phyloP scores from a whole-genome alignment of 140 eudicot species.

The Oenanthe javanica region DNA sequence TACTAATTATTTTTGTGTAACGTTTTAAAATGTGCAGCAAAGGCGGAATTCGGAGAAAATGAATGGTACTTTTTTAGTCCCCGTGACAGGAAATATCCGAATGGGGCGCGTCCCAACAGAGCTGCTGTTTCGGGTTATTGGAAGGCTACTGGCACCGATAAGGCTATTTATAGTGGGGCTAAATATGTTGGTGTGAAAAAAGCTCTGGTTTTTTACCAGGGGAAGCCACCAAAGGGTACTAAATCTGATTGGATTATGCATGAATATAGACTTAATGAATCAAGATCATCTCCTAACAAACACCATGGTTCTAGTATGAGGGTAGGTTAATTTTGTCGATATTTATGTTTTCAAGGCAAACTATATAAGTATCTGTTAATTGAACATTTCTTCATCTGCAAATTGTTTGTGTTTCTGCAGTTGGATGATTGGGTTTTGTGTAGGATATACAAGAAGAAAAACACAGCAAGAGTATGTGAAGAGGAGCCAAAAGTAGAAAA shows the following conservation, averaged over 20 bases:
- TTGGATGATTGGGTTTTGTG: slow-evolving; percentile 85
- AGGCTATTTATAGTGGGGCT: slow-evolving; percentile 68
- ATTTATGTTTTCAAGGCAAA: neutral
- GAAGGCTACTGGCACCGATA: slow-evolving; percentile 97
- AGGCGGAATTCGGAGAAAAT: slow-evolving; percentile 72
- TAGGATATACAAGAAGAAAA: slow-evolving; percentile 77
- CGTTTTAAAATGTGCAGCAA: slow-evolving; percentile 36
- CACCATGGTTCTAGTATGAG: slow-evolving; percentile 73
- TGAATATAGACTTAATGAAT: slow-evolving; percentile 73
- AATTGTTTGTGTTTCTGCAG: slow-evolving; percentile 28
- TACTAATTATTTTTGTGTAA: neutral
- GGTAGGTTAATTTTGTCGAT: slow-evolving; percentile 30
- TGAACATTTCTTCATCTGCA: neutral
- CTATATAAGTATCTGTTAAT: neutral
- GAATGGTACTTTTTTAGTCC: slow-evolving; percentile 94
- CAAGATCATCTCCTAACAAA: slow-evolving; percentile 40
- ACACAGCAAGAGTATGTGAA: slow-evolving; percentile 31
- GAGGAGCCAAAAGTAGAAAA: slow-evolving; percentile 41
- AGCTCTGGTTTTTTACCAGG: slow-evolving; percentile 85
- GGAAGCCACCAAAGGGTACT: slow-evolving; percentile 81
- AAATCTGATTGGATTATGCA: slow-evolving; percentile 98
- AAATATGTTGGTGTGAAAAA: slow-evolving; percentile 85
- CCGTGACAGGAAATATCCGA: slow-evolving; percentile 84
- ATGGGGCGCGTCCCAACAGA: slow-evolving; percentile 80
- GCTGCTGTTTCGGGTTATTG: slow-evolving; percentile 94